phyloP scores from a whole-genome alignment of 106 monocot genomes.

The Ottelia alismoides region DNA sequence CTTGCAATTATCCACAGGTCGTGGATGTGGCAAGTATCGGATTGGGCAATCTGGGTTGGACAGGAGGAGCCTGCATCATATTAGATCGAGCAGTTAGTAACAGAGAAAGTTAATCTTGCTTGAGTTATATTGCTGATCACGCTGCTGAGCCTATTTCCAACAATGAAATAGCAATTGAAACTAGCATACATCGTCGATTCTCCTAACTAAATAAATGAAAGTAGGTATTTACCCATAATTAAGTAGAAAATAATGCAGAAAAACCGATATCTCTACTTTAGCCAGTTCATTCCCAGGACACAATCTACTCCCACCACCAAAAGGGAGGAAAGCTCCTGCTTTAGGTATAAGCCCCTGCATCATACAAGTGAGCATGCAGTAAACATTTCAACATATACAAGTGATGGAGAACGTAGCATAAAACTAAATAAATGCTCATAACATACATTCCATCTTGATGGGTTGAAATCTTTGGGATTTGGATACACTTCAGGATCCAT shows the following conservation, averaged over 20 bases:
- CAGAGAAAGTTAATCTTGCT: neutral
- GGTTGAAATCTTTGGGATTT: slow-evolving; percentile 57
- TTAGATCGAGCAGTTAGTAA: neutral
- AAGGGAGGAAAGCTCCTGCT: slow-evolving; percentile 64
- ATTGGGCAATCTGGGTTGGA: slow-evolving; percentile 17
- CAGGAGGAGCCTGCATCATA: slow-evolving; percentile 9
- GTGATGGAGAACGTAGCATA: neutral
- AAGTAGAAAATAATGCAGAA: slow-evolving; percentile 84
- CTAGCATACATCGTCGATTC: neutral
- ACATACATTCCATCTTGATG: slow-evolving; percentile 95
- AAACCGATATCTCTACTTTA: slow-evolving; percentile 82
- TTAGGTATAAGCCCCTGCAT: slow-evolving; percentile 55
- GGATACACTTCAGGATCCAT: slow-evolving; percentile 78
- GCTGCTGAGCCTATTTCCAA: too few relatives aligned
- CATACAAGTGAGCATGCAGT: neutral
- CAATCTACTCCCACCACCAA: slow-evolving; percentile 70
- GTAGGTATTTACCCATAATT: slow-evolving; percentile 45
- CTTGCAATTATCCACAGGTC: slow-evolving; percentile 21
- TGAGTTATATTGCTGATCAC: too few relatives aligned
- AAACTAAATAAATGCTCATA: neutral
- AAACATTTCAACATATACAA: neutral
- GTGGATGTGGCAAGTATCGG: slow-evolving; percentile 23
- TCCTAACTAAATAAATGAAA: slow-evolving; percentile 5
- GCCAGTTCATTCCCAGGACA: slow-evolving; percentile 98
- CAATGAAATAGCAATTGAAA: too few relatives aligned